These are phyloP conservation scores for Cicer arietinum DNA, from an alignment of 306 rosid genomes.

Conservation along the genomic window DNA sequence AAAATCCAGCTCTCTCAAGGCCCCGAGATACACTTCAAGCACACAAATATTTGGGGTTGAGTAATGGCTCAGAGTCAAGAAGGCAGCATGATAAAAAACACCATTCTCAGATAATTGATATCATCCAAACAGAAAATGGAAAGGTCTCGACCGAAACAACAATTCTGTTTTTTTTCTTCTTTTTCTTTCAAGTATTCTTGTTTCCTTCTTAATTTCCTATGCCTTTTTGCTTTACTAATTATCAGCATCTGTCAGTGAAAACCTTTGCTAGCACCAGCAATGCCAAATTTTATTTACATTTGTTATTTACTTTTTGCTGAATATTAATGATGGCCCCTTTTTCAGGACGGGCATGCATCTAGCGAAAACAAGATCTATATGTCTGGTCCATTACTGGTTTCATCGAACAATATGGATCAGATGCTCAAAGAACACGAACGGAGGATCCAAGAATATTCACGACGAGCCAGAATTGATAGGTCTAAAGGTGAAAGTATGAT, in stretches of 20 bases:
- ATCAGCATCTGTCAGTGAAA: slow-evolving; percentile 13
- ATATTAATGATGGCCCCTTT: not conserved
- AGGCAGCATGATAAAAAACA: slow-evolving; percentile 54
- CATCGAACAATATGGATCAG: slow-evolving; percentile 78
- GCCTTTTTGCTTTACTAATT: slow-evolving; percentile 1
- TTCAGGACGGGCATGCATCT: slow-evolving; percentile 62
- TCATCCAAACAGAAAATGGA: slow-evolving; percentile 53
- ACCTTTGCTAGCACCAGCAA: slow-evolving; percentile 23
- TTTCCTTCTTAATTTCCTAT: slow-evolving; percentile 13
- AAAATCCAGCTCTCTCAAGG: slow-evolving; percentile 52
- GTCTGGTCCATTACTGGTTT: slow-evolving; percentile 74
- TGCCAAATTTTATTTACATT: slow-evolving; percentile 25
- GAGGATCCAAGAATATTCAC: slow-evolving; percentile 76
- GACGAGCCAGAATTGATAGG: slow-evolving; percentile 62
- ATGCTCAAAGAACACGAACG: slow-evolving; percentile 81
- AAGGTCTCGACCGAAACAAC: slow-evolving; percentile 50
- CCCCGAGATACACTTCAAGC: slow-evolving; percentile 40
- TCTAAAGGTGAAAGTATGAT: slow-evolving; percentile 42
- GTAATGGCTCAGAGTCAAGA: slow-evolving; percentile 53
- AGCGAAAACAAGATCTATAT: slow-evolving; percentile 67
- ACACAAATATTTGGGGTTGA: slow-evolving; percentile 52
- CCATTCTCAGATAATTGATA: slow-evolving; percentile 53
- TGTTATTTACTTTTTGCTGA: slow-evolving; percentile 20
- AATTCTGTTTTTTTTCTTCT: slow-evolving; percentile 56
- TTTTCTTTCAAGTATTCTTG: not conserved